Evolutionary conservation across 1,284 basidiomycete species (phyloP).

Genomic region (Sparassis latifolia): DNA sequence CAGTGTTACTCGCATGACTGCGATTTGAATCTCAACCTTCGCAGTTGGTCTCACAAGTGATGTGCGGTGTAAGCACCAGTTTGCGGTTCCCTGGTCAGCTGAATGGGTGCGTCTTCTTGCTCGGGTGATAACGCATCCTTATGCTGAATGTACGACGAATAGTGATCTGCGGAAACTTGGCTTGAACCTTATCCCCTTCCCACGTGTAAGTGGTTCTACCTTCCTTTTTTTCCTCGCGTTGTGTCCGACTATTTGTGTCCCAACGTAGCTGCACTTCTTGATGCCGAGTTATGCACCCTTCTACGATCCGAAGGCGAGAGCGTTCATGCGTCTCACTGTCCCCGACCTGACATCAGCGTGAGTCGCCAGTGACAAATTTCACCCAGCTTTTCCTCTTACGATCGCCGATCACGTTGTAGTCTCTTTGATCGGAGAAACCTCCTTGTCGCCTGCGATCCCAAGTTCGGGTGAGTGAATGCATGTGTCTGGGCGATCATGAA

Average conservation of each 20-base stretch:
- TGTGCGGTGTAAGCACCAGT: slow-evolving; percentile 88
- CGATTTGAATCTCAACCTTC: slow-evolving; percentile 8
- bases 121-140: slow-evolving; percentile 1
- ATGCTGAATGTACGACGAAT: not conserved
- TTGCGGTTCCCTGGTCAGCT: slow-evolving; percentile 92
- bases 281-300: slow-evolving; percentile 87
- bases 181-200: slow-evolving; percentile 92
- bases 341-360: slow-evolving; percentile 68
- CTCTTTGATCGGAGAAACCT: slow-evolving; percentile 78
- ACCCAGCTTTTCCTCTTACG: not conserved
- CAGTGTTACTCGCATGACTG: slow-evolving; percentile 8
- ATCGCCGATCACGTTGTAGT: slow-evolving; percentile 30
- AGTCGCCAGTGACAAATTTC: slow-evolving; percentile 12
- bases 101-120: slow-evolving; percentile 55
- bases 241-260: not conserved
- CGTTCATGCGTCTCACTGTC: slow-evolving; percentile 60
- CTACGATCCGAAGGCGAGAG: slow-evolving; percentile 51
- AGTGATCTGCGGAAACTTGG: slow-evolving; percentile 91
- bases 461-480: slow-evolving; percentile 50
- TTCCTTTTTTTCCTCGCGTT: not conserved
- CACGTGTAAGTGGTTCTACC: slow-evolving; percentile 50
- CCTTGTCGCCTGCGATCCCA: slow-evolving; percentile 82
- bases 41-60: slow-evolving; percentile 75
- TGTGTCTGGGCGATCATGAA: not conserved
- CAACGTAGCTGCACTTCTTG: slow-evolving; percentile 76